These are phyloP conservation scores for Boletus sp. DNA, from an alignment of 1,284 basidiomycete genomes.

Conservation along the genomic window DNA sequence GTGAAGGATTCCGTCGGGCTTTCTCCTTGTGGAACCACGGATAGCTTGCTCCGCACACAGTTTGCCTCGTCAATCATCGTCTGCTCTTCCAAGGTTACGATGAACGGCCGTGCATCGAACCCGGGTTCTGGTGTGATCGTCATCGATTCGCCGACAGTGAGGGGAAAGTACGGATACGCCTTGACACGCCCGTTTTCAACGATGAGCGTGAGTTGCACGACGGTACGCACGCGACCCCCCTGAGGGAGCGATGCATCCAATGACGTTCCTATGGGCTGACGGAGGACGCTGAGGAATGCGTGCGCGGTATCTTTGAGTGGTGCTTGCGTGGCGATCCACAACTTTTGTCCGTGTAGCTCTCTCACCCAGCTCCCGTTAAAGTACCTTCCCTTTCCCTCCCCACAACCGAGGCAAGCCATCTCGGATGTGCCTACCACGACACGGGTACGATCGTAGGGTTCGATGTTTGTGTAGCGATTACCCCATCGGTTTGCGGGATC, in stretches of 20 bases:
- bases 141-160: constrained; percentile 55
- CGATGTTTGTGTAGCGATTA: constrained; percentile 77
- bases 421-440: constrained; percentile 48
- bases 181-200: constrained; percentile 69
- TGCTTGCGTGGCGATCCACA: constrained; percentile 86
- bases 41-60: constrained; percentile 62
- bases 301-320: constrained; percentile 71
- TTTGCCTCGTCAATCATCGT: constrained; percentile 54
- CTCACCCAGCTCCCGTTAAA: constrained; percentile 85
- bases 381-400: constrained; percentile 53
- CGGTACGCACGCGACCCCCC: constrained; percentile 60
- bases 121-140: constrained; percentile 52
- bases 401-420: constrained; percentile 25
- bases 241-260: constrained; percentile 20
- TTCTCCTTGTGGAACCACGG: constrained; percentile 37
- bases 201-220: constrained; percentile 79
- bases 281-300: constrained; percentile 71
- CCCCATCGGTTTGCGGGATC: constrained; percentile 46
- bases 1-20: constrained; percentile 42
- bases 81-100: constrained; percentile 56
- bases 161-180: constrained; percentile 77
- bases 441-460: constrained; percentile 80
- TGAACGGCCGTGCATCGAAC: constrained; percentile 45
- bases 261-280: constrained; percentile 52
- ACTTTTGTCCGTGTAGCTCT: constrained; percentile 70